Base-by-base conservation (phyloP, 2,329 filamentous ascomycete genomes). In the Diaporthe sp. region DNA sequence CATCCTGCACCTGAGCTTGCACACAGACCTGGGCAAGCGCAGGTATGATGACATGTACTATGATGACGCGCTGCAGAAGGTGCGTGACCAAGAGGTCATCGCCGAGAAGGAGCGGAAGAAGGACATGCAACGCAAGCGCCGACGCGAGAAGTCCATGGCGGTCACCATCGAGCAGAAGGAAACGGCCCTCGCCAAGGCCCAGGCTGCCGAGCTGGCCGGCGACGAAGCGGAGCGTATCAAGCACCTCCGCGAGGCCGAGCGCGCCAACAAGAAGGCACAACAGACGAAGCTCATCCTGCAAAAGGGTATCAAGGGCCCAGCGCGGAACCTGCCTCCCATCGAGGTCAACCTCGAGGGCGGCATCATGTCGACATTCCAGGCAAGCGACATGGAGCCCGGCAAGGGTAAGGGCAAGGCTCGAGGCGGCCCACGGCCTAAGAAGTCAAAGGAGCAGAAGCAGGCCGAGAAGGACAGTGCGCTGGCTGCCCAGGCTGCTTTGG, bases 41-140 rank as follows among this genome's bases (percentile, higher is more conserved):
- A 92, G 94, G 42, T 98, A 94, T 82, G 91, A 94, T 75, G 89
- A 93, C 19, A 87, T 92, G 60, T 92, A 97, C 82, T 96, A 95
- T 81, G 91, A 94, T 25, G 92, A 94, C 54, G 96, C 97, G 1
- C 90, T 96, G 75, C 91, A 94, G 71, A 93, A 98, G 79, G 96
- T 98, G 2, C 94, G 97, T 78, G 93, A 95, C 76, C 95, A 95
- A 78, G 96, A 98, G 82, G 89, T 98, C 10, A 93, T 94, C 76
- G 95, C 96, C 76, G 97, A 99, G 84, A 99, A 99, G 86, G 97
- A 99, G 85, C 95, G 97, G 77, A 99, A 99, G 87, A 99, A 99
- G 87, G 97, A 99, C 81, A 98, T 99, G 95, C 97, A 99, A 83
- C 94, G 97, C 77, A 99, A 98, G 86, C 92, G 97, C 75, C 93